A percentile compares a stretch with the other conserved stretches of the same genome.
These are phyloP conservation scores for Catharanthus roseus DNA, from an alignment of 257 asterid species.

Conservation along the genomic window DNA sequence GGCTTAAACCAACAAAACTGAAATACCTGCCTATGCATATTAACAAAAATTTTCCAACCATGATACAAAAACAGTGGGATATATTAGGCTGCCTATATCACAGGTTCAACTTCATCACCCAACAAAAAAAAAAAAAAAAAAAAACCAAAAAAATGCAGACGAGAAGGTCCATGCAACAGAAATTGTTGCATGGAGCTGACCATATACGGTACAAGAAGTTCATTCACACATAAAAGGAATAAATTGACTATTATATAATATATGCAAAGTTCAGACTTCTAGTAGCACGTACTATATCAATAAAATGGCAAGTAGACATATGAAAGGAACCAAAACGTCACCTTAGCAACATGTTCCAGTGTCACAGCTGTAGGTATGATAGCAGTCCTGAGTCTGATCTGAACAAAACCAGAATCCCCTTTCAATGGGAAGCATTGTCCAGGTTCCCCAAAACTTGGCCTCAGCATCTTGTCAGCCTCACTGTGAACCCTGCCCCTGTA, in stretches of 20 bases:
- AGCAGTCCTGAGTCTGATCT: conserved; percentile 56
- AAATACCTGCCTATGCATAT: background rate
- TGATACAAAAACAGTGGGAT: background rate
- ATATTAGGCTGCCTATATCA: background rate
- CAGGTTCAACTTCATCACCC: background rate
- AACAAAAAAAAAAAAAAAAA: background rate
- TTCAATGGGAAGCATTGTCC: conserved; percentile 85
- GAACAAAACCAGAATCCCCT: conserved; percentile 65
- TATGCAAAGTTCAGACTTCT: background rate
- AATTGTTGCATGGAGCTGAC: background rate
- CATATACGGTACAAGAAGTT: background rate
- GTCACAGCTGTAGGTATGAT: conserved; percentile 79
- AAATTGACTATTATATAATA: no score
- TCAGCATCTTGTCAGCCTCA: conserved; percentile 61
- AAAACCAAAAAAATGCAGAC: no score
- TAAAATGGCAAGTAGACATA: no score
- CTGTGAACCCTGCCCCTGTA: conserved; percentile 24
- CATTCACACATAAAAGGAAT: background rate
- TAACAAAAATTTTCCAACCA: background rate
- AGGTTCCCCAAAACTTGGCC: conserved; percentile 97
- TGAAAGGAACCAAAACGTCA: conserved; percentile 18
- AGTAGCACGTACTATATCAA: no score
- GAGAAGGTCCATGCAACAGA: no score
- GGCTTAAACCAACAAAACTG: background rate
- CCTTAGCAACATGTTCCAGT: conserved; percentile 83